Evolutionary conservation across 2,329 filamentous ascomycete genomes (phyloP).

Genomic region (Magnaporthiopsis poae): DNA sequence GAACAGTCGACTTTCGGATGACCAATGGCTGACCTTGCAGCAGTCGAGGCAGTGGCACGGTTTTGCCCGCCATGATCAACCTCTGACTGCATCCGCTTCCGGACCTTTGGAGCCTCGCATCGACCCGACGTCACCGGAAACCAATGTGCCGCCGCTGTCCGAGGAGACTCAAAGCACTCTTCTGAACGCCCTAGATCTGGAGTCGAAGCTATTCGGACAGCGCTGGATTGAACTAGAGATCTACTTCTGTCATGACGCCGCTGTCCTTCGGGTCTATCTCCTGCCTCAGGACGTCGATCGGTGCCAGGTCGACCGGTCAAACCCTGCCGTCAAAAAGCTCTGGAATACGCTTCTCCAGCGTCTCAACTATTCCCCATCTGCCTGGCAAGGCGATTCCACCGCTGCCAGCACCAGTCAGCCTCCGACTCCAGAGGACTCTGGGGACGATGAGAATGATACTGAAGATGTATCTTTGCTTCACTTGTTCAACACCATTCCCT

Average conservation of each 20-base stretch:
- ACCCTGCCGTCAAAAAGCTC: constrained; percentile 32
- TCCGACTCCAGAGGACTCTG: constrained; percentile 1
- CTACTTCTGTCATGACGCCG: constrained; percentile 14
- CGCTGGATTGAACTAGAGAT: constrained; percentile 38
- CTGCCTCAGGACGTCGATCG: constrained; percentile 57
- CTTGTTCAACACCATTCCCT: constrained; percentile 64
- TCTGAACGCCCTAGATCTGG: constrained; percentile 10
- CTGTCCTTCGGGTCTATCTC: constrained; percentile 46
- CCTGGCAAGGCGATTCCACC: constrained; percentile 43
- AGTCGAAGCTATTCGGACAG: constrained; percentile 22
- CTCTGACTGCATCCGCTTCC: not conserved
- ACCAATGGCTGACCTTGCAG: not conserved
- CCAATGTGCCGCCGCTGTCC: constrained; percentile 1
- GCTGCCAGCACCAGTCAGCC: constrained; percentile 5
- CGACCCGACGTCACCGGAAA: not conserved
- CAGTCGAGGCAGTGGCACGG: not conserved
- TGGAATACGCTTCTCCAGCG: constrained; percentile 38
- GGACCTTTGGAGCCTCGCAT: not conserved
- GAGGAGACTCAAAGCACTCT: constrained; percentile 11
- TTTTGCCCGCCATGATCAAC: constrained; percentile 5
- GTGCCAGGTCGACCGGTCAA: constrained; percentile 38
- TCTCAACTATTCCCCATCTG: constrained; percentile 44
- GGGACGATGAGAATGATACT: not conserved
- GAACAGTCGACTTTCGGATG: not conserved
- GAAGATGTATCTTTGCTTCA: constrained; percentile 50